These are phyloP conservation scores for Pichia sp. DNA, from an alignment of 1,139 yeast species.

Conservation along the genomic window DNA sequence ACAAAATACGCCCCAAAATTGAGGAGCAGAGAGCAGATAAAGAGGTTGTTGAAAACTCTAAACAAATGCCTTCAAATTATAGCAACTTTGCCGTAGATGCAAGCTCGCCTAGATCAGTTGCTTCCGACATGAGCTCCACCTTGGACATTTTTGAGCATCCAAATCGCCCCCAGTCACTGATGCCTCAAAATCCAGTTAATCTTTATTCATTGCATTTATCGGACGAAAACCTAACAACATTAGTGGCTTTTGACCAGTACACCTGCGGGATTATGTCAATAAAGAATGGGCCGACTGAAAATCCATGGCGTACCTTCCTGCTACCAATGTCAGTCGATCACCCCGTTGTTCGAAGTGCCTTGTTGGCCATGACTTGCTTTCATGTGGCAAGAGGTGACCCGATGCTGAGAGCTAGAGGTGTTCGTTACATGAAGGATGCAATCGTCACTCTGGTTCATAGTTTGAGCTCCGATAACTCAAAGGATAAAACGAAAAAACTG, in stretches of 20 bases:
- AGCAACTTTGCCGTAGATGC: background rate
- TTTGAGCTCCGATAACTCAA: constrained; percentile 39
- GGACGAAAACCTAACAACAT: constrained; percentile 31
- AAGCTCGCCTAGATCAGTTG: constrained; percentile 6
- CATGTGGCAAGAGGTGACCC: constrained; percentile 52
- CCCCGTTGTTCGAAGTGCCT: constrained; percentile 55
- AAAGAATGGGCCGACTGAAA: constrained; percentile 58
- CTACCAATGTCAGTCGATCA: constrained; percentile 52
- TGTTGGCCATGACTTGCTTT: constrained; percentile 62
- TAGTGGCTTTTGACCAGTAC: constrained; percentile 40
- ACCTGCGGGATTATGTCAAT: constrained; percentile 63
- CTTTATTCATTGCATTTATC: constrained; percentile 15
- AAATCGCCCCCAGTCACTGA: background rate
- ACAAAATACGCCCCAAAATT: background rate
- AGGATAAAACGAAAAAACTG: constrained; percentile 1
- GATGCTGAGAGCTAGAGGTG: constrained; percentile 46
- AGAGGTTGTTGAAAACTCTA: background rate
- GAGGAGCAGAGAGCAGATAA: background rate
- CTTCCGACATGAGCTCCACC: constrained; percentile 3
- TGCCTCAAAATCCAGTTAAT: constrained; percentile 6
- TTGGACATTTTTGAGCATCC: constrained; percentile 4
- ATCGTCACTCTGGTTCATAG: constrained; percentile 58
- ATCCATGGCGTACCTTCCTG: constrained; percentile 60
- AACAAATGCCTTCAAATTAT: no score
- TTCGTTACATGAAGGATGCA: constrained; percentile 55